phyloP scores from a whole-genome alignment of 2,329 filamentous ascomycete genomes.

The Alternaria triticimaculans region DNA sequence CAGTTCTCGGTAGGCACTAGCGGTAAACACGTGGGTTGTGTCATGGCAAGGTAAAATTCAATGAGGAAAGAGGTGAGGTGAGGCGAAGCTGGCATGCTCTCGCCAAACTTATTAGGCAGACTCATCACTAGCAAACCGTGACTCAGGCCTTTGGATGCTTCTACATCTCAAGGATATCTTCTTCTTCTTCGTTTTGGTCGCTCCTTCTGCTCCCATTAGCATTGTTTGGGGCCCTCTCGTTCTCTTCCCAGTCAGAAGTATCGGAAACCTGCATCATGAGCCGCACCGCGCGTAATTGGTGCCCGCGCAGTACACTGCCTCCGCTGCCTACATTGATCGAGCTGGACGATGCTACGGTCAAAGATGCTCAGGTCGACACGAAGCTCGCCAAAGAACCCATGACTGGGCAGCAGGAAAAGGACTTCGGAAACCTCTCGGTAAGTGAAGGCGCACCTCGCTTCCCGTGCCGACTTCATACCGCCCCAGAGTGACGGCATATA shows the following conservation, averaged over 20 bases:
- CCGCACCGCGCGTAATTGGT: slow-evolving; percentile 2
- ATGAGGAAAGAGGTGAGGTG: background rate
- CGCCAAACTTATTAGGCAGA: background rate
- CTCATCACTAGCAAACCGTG: background rate
- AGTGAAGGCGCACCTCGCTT: slow-evolving; percentile 12
- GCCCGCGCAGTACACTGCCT: slow-evolving; percentile 1
- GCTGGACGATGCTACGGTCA: background rate
- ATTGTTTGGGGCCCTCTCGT: background rate
- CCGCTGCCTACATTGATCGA: background rate
- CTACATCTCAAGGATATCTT: background rate
- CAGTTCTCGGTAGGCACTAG: background rate
- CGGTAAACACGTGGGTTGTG: background rate
- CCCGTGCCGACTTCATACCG: background rate
- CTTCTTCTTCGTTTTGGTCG: background rate
- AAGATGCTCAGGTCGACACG: background rate
- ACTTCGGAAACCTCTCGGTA: slow-evolving; percentile 14
- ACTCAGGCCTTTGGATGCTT: background rate
- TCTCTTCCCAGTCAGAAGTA: background rate
- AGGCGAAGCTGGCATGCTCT: background rate
- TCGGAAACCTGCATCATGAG: slow-evolving; percentile 5
- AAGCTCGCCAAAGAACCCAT: slow-evolving; percentile 4
- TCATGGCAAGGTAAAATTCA: background rate
- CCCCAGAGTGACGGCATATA: background rate
- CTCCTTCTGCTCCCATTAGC: background rate
- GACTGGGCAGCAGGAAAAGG: slow-evolving; percentile 31